phyloP scores from a whole-genome alignment of 1,284 basidiomycete species.

The Ustilago nuda region DNA sequence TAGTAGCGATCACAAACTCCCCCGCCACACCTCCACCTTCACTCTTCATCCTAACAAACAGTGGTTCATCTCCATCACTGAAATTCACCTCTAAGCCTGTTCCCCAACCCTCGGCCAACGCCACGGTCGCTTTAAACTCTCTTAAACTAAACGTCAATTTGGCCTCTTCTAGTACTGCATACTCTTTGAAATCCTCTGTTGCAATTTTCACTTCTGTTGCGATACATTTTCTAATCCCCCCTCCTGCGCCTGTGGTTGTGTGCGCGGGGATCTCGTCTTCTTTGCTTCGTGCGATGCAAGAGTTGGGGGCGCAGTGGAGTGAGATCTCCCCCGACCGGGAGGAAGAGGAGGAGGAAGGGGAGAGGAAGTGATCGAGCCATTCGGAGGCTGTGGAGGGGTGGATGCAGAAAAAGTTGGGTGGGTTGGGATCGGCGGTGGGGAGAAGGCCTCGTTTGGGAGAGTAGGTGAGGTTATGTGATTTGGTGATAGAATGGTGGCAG shows the following conservation, averaged over 20 bases:
- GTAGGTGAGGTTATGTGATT: constrained; percentile 59
- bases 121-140: constrained; percentile 57
- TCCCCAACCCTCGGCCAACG: constrained; percentile 40
- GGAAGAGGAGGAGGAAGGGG: constrained; percentile 8
- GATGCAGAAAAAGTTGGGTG: constrained; percentile 46
- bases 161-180: constrained; percentile 31
- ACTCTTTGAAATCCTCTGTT: constrained; percentile 44
- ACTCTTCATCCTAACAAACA: constrained; percentile 46
- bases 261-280: constrained; percentile 23
- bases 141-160: constrained; percentile 50
- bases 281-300: constrained; percentile 42
- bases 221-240: constrained; percentile 31
- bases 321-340: constrained; percentile 53
- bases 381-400: constrained; percentile 44
- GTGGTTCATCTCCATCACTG: constrained; percentile 53
- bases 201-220: constrained; percentile 53
- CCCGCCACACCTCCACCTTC: constrained; percentile 18
- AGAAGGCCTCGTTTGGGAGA: constrained; percentile 48
- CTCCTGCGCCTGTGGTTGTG: constrained; percentile 1
- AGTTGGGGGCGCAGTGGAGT: constrained; percentile 26
- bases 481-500: constrained; percentile 49
- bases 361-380: constrained; percentile 59
- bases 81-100: constrained; percentile 46
- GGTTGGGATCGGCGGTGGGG: constrained; percentile 48
- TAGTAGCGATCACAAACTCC: constrained; percentile 59